Evolutionary conservation across 768 basidiomycete genomes (phyloP), one percentile per base, ranked within the genome.

Genomic region (Hydnomerulius pinastri): DNA sequence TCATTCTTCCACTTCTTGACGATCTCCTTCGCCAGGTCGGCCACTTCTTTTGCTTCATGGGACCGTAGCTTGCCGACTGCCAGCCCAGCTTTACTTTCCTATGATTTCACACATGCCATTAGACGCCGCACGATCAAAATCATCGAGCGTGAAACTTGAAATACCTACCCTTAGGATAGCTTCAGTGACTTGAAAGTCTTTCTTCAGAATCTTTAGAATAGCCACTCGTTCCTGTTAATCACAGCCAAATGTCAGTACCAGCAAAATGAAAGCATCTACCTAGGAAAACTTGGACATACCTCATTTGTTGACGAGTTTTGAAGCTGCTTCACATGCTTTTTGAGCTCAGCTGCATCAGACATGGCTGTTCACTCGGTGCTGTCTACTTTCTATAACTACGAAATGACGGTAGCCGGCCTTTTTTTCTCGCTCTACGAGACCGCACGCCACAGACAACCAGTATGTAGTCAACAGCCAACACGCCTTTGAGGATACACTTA

Each of bases 11-110:
- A 97, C 62, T 86, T 88, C 70, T 85, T 90, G 42, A 97, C 94
- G 38, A 95, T 75, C 57, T 92, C 92, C 68, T 95, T 96, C 15
- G 94, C 91, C 6, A 90, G 73, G 56, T 91, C 88, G 7, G 90
- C 67, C 8, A 97, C 84, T 10, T 84, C 78, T 61, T 87, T 90
- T 11, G 79, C 73, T 1, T 79, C 72, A 68, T 93, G 87, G 25
- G 78, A 76, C 40, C 93, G 82, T 15, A 95, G 78, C 73, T 95
- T 95, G 45, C 92, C 92, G 2, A 97, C 92, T 0, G 92, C 89
- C n/a, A 96, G 72, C 42, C 93, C 93, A 4, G 86, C 88, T 69
- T 89, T 94, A 68, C 91, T 94, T 71, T 95, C 92, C 93, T 95
- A 60, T 24, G 43, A 23, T 33, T 46, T 50, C 13, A 4, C 25